phyloP scores from a whole-genome alignment of 2,329 filamentous ascomycete genomes.

The Beauveria rudraprayagi region DNA sequence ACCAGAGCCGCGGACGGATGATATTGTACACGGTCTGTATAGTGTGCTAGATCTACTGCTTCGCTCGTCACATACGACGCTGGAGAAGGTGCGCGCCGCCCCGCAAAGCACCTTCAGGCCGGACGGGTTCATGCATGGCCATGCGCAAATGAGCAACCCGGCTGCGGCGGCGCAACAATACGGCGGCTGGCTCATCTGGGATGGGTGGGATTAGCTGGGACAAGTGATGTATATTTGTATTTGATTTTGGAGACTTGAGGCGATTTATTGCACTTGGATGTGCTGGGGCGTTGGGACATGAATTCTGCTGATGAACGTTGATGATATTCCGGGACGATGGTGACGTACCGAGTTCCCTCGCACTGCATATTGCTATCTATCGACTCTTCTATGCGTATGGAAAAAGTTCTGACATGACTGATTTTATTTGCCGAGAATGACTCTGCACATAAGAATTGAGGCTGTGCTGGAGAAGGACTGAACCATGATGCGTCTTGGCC shows the following conservation, averaged over 20 bases:
- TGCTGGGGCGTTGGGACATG: not conserved
- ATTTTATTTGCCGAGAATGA: not conserved
- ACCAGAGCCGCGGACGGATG: slow-evolving; percentile 33
- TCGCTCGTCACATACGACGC: slow-evolving; percentile 34
- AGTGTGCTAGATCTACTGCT: slow-evolving; percentile 37
- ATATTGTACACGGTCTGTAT: slow-evolving; percentile 33
- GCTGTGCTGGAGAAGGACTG: not conserved
- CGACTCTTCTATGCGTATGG: not conserved
- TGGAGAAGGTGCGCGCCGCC: slow-evolving; percentile 25
- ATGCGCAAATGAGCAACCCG: slow-evolving; percentile 20
- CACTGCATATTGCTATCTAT: not conserved
- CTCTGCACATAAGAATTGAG: not conserved
- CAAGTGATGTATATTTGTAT: not conserved
- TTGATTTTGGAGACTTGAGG: not conserved
- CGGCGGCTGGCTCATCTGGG: slow-evolving; percentile 32
- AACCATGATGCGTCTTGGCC: not conserved
- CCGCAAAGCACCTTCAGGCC: slow-evolving; percentile 17
- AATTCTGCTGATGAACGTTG: not conserved
- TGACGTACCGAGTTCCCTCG: too few relatives aligned
- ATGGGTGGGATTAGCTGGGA: slow-evolving; percentile 28
- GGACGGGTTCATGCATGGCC: slow-evolving; percentile 22
- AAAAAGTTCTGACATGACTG: not conserved
- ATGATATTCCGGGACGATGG: not conserved
- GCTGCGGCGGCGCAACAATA: slow-evolving; percentile 21
- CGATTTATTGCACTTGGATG: not conserved